These are phyloP conservation scores for Polymyxa betae DNA, from an alignment of 208 protist genomes.

Conservation along the genomic window DNA sequence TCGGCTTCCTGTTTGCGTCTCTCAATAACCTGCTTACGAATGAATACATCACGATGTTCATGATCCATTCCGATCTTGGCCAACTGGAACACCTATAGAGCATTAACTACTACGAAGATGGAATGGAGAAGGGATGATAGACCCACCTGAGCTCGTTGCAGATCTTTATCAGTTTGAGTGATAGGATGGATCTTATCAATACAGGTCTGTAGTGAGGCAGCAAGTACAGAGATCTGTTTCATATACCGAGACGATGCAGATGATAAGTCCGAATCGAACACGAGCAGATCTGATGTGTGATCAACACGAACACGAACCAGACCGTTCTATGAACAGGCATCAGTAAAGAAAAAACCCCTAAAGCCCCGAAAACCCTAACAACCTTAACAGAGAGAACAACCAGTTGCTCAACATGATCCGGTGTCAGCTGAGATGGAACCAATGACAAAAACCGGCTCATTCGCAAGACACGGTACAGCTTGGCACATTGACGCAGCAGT, in stretches of 20 bases:
- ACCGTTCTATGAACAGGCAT: neutral
- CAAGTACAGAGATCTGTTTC: neutral
- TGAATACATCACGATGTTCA: slow-evolving; percentile 41
- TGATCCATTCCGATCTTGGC: slow-evolving; percentile 29
- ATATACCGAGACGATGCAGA: neutral
- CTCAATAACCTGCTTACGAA: slow-evolving; percentile 42
- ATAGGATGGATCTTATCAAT: slow-evolving; percentile 42
- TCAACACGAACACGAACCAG: slow-evolving; percentile 48
- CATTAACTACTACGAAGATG: neutral
- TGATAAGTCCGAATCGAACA: neutral
- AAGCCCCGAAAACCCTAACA: no score
- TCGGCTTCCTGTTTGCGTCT: slow-evolving; percentile 50
- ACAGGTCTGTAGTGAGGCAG: slow-evolving; percentile 13
- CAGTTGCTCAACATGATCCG: slow-evolving; percentile 11
- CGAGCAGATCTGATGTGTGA: neutral
- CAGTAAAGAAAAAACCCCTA: neutral
- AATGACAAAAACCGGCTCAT: neutral
- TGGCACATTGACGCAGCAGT: neutral
- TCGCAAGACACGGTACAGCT: slow-evolving; percentile 3
- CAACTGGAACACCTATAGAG: slow-evolving; percentile 39
- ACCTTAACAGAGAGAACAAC: slow-evolving; percentile 34
- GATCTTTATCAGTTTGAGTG: slow-evolving; percentile 12
- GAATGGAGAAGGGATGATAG: neutral
- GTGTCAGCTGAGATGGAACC: neutral
- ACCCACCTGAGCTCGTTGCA: neutral